Evolutionary conservation across 2,329 filamentous ascomycete species (phyloP).

Genomic region (Ceratocystis harringtonii): DNA sequence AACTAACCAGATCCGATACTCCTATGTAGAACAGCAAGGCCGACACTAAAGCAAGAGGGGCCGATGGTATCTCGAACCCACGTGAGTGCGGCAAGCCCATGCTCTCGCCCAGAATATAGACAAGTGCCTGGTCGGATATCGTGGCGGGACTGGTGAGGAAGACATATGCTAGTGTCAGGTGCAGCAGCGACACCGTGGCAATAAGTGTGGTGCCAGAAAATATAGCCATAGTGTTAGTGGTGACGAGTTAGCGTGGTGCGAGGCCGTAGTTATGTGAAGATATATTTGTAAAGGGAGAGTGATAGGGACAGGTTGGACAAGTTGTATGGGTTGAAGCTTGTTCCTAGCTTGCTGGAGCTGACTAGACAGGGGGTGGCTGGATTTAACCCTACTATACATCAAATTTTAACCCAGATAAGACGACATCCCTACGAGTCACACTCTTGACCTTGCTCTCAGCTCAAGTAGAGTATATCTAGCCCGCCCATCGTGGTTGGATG

Average conservation of each 20-base stretch:
- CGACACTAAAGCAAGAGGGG: conserved; percentile 60
- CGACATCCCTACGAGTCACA: too few species aligned
- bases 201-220: conserved; percentile 70
- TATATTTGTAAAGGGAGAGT: neutral
- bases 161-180: conserved; percentile 70
- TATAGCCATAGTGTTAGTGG: conserved; percentile 49
- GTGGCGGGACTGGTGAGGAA: conserved; percentile 59
- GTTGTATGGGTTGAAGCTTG: neutral
- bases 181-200: conserved; percentile 66
- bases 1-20: conserved; percentile 47
- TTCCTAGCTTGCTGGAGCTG: neutral
- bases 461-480: too few species aligned
- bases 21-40: conserved; percentile 48
- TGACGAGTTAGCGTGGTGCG: neutral
- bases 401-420: neutral
- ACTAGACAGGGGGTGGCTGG: neutral
- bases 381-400: neutral
- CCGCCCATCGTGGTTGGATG: too few species aligned
- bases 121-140: conserved; percentile 64
- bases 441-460: too few species aligned
- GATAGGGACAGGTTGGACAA: neutral
- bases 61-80: conserved; percentile 51
- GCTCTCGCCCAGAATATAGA: conserved; percentile 67
- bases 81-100: conserved; percentile 60
- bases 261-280: neutral